Evolutionary conservation across 2,329 filamentous ascomycete genomes (phyloP).

Genomic region (Neobulgaria alba): DNA sequence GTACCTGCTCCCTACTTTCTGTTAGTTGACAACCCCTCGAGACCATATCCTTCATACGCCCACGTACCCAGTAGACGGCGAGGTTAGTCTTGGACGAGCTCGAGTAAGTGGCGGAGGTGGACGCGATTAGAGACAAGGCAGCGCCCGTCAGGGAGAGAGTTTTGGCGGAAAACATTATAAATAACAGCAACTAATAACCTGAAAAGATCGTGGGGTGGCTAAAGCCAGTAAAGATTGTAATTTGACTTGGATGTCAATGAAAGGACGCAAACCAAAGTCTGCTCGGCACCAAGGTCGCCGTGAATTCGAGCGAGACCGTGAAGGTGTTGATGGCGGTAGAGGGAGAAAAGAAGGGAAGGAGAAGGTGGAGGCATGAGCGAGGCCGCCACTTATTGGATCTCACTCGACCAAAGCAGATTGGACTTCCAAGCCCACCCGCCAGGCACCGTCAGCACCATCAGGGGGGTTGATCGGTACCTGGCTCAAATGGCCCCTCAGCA

Average conservation of each 20-base stretch:
- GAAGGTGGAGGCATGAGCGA: constrained; percentile 9
- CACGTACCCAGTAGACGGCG: constrained; percentile 35
- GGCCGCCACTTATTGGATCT: constrained; percentile 15
- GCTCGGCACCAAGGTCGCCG: constrained; percentile 21
- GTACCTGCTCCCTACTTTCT: constrained; percentile 33
- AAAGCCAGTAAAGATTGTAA: constrained; percentile 24
- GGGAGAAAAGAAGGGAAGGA: constrained; percentile 10
- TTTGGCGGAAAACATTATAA: constrained; percentile 26
- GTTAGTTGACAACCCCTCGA: constrained; percentile 2
- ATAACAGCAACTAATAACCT: constrained; percentile 12
- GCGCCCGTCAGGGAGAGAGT: constrained; percentile 20
- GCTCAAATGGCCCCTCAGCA: no score
- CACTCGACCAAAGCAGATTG: constrained; percentile 6
- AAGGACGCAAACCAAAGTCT: constrained; percentile 30
- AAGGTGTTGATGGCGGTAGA: constrained; percentile 16
- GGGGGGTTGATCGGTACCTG: no score
- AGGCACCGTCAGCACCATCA: no score
- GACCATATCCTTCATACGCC: not conserved
- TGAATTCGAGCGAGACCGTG: constrained; percentile 8
- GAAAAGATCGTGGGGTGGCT: constrained; percentile 25
- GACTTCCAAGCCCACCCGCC: no score
- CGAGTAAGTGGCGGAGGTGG: constrained; percentile 25
- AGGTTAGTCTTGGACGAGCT: constrained; percentile 32
- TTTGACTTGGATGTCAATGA: constrained; percentile 25
- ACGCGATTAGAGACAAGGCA: constrained; percentile 20